Conservation (phyloP, 352 stramenopile species). For the Blastocystis sp. region DNA sequence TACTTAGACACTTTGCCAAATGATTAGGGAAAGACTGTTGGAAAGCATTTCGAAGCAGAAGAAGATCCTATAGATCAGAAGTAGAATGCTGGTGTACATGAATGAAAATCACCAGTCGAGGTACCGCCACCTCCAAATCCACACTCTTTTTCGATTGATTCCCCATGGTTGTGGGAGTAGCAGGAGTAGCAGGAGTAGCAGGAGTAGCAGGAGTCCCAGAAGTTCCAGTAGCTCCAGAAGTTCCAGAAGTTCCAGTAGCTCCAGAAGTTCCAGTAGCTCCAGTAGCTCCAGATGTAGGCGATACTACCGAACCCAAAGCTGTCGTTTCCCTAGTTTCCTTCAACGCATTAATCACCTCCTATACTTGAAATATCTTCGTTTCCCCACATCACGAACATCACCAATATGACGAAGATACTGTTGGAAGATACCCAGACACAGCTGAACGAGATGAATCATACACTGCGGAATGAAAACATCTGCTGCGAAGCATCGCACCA, state of each 20-base stretch:
- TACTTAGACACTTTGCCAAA: not conserved
- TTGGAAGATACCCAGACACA: not conserved
- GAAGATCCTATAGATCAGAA: not conserved
- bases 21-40: not conserved
- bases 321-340: no score
- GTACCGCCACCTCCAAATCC: not conserved
- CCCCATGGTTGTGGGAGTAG: no score
- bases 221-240: not conserved
- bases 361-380: not conserved
- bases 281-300: not conserved
- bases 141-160: no score
- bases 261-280: not conserved
- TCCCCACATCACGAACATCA: not conserved
- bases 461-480: slow-evolving; percentile 27
- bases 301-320: not conserved
- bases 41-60: not conserved
- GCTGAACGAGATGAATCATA: not conserved
- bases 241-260: not conserved
- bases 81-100: not conserved
- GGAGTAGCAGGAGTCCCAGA: no score
- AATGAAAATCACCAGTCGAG: not conserved
- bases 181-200: no score
- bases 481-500: slow-evolving; percentile 9
- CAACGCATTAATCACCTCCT: not conserved
- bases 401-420: not conserved